Conservation (phyloP, 371 early-diverging fungal species). For the Apophysomyces variabilis region DNA sequence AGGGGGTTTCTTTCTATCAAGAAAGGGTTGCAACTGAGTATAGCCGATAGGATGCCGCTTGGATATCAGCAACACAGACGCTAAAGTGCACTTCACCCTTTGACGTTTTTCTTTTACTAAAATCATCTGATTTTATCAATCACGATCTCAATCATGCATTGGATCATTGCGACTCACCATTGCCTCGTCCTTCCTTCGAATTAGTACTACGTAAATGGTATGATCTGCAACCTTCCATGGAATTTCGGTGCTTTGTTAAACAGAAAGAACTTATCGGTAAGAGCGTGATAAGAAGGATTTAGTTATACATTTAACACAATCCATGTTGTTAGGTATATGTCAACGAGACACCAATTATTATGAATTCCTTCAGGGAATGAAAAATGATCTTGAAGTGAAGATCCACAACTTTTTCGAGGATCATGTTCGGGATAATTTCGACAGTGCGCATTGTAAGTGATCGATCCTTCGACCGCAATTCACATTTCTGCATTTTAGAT, state of each 20-base stretch:
- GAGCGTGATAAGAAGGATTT: background rate
- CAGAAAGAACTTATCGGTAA: slow-evolving; percentile 66
- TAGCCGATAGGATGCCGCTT: slow-evolving; percentile 77
- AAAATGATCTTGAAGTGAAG: slow-evolving; percentile 57
- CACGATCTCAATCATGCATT: slow-evolving; percentile 86
- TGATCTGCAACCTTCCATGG: slow-evolving; percentile 85
- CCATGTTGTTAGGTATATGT: slow-evolving; percentile 50
- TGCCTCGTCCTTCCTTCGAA: slow-evolving; percentile 25
- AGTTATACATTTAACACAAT: background rate
- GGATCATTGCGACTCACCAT: slow-evolving; percentile 56
- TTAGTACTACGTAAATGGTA: slow-evolving; percentile 88
- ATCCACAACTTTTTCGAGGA: slow-evolving; percentile 72
- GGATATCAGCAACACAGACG: slow-evolving; percentile 83
- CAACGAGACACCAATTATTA: slow-evolving; percentile 81
- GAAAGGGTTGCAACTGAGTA: background rate
- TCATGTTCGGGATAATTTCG: slow-evolving; percentile 63
- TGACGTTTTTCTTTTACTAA: slow-evolving; percentile 88
- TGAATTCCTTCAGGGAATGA: slow-evolving; percentile 66
- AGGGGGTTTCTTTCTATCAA: background rate
- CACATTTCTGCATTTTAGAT: slow-evolving; percentile 49
- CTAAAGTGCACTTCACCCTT: slow-evolving; percentile 75
- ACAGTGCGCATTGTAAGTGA: slow-evolving; percentile 49
- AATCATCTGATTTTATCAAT: slow-evolving; percentile 87
- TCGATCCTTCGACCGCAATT: background rate
- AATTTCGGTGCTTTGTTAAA: slow-evolving; percentile 92